Evolutionary conservation across 163 green algal genomes (phyloP).

Genomic region (Chloromonas sp.): DNA sequence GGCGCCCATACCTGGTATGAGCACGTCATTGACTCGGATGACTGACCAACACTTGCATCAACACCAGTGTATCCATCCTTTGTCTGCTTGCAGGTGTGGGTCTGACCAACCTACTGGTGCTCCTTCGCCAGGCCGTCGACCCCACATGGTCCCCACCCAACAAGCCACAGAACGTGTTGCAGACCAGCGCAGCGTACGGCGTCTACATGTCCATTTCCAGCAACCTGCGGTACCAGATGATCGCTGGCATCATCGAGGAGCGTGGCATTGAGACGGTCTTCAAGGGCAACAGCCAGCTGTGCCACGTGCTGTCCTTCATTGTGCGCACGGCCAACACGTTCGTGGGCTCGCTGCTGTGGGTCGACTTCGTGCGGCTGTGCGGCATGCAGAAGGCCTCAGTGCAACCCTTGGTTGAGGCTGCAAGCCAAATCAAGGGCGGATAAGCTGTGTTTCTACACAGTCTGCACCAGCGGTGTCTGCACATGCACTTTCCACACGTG

Average conservation of each 20-base stretch:
- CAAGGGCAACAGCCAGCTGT: constrained; percentile 59
- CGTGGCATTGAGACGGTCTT: constrained; percentile 90
- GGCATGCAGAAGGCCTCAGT: constrained; percentile 55
- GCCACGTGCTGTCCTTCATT: constrained; percentile 74
- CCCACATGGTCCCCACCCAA: constrained; percentile 68
- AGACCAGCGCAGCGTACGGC: constrained; percentile 77
- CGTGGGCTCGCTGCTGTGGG: constrained; percentile 91
- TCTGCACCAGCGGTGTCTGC: too few relatives aligned
- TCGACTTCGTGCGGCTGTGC: constrained; percentile 80
- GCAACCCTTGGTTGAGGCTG: not conserved
- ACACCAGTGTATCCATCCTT: too few relatives aligned
- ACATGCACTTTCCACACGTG: too few relatives aligned
- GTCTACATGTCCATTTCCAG: constrained; percentile 90
- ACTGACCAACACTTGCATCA: too few relatives aligned
- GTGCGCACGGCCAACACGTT: constrained; percentile 96
- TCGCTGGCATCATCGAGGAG: constrained; percentile 93
- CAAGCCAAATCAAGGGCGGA: too few relatives aligned
- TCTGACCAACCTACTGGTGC: constrained; percentile 83
- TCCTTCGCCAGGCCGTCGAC: constrained; percentile 66
- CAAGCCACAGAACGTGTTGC: constrained; percentile 68
- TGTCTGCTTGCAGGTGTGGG: constrained; percentile 57
- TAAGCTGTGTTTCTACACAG: too few relatives aligned
- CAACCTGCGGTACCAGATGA: constrained; percentile 80
- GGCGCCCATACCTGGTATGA: too few relatives aligned
- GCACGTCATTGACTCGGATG: too few relatives aligned